Conservation (phyloP, 768 basidiomycete genomes). For the Mycena albidolilacea region DNA sequence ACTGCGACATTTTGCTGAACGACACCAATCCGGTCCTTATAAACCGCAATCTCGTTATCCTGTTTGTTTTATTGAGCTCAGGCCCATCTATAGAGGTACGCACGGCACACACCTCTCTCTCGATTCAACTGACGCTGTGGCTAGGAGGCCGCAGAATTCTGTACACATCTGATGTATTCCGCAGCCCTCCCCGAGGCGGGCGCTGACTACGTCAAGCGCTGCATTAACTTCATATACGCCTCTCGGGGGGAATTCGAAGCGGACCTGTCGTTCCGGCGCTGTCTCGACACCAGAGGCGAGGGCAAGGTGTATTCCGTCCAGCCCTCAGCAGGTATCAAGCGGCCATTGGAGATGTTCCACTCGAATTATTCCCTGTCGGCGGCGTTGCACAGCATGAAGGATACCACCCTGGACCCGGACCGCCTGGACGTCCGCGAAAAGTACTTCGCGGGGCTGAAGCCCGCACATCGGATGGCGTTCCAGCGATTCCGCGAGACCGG, state of each 20-base stretch:
- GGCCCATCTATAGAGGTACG: conserved; percentile 41
- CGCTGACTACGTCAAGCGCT: conserved; percentile 45
- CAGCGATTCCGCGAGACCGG: conserved; percentile 47
- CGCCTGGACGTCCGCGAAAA: conserved; percentile 58
- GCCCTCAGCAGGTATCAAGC: conserved; percentile 37
- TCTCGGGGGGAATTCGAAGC: conserved; percentile 26
- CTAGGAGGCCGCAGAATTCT: conserved; percentile 49
- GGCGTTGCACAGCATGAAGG: conserved; percentile 45
- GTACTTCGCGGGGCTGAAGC: conserved; percentile 50
- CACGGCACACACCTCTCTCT: not conserved
- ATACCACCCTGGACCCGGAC: conserved; percentile 51
- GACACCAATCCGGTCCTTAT: conserved; percentile 54
- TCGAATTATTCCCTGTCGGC: conserved; percentile 41
- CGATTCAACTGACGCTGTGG: not conserved
- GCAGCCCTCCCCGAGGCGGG: conserved; percentile 44
- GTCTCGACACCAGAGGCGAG: conserved; percentile 44
- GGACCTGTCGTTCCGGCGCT: conserved; percentile 33
- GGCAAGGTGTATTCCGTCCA: conserved; percentile 43
- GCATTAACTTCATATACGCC: conserved; percentile 43
- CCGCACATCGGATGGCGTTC: conserved; percentile 52
- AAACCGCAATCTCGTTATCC: conserved; percentile 58
- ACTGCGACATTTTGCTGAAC: conserved; percentile 57
- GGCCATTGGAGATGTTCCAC: conserved; percentile 41
- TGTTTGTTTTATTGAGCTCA: conserved; percentile 46
- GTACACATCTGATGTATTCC: conserved; percentile 54